A percentile compares a stretch with the other conserved stretches of the same genome.
These are phyloP conservation scores for Tephrocybe sp. DNA, from an alignment of 768 basidiomycete genomes.

Conservation along the genomic window DNA sequence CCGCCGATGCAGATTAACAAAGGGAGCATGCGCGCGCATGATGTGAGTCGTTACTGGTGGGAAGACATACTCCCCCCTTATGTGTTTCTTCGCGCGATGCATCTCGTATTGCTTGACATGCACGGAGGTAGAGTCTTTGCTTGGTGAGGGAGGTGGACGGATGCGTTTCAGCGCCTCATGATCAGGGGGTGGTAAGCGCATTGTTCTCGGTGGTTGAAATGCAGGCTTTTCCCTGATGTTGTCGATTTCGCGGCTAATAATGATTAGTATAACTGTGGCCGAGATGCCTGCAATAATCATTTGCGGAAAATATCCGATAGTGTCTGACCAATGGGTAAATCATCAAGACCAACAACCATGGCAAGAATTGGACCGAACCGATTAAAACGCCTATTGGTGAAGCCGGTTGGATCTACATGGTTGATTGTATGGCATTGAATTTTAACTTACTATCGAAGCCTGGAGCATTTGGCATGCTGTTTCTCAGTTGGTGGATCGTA, in stretches of 20 bases:
- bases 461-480: slow-evolving; percentile 59
- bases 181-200: slow-evolving; percentile 14
- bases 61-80: slow-evolving; percentile 42
- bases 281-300: slow-evolving; percentile 48
- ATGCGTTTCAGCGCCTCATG: slow-evolving; percentile 16
- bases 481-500: slow-evolving; percentile 48
- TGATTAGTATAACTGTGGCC: slow-evolving; percentile 38
- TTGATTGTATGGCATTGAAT: neutral
- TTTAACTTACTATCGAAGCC: slow-evolving; percentile 40
- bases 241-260: slow-evolving; percentile 43
- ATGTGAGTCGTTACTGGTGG: slow-evolving; percentile 22
- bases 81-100: slow-evolving; percentile 33
- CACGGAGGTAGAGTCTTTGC: slow-evolving; percentile 26
- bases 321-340: slow-evolving; percentile 34
- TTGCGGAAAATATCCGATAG: slow-evolving; percentile 60
- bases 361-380: slow-evolving; percentile 29
- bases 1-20: slow-evolving; percentile 23
- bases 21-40: neutral
- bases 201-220: neutral
- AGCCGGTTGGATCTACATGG: neutral
- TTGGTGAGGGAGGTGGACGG: slow-evolving; percentile 31
- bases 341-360: neutral
- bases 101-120: slow-evolving; percentile 39
- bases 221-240: slow-evolving; percentile 3
- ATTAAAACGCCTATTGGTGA: slow-evolving; percentile 41